Evolutionary conservation across 2,329 filamentous ascomycete genomes (phyloP), one percentile per base, ranked within the genome.

Genomic region (Hawksworthiomyces lignivorus): DNA sequence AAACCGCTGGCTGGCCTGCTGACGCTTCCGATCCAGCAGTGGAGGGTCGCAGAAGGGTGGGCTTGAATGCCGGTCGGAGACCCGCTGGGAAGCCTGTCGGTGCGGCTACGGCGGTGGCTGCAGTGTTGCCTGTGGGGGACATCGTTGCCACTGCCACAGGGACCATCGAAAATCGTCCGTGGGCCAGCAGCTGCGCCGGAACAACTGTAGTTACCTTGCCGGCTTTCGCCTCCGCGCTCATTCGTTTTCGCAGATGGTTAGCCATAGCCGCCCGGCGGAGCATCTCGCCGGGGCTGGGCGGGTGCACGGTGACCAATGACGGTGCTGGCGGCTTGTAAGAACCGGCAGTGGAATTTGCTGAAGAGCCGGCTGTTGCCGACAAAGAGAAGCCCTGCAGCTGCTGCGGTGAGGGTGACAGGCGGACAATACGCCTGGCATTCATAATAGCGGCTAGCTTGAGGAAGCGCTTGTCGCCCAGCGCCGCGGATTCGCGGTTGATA

Each of bases 181-280:
- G 41, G 28, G 36, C 27, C 35, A 42, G 34, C 9, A 48, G 46
- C 30, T 53, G 37, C 2, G 49, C 22, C 4, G 57, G 52, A 12
- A 43, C 48, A 4, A 45, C 44, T 6, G 43, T 43, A 8, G 53
- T 46, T 14, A 47, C 46, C 19, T 50, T 31, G 1, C 44, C 31
- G 35, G 54, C 52, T 8, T 52, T 54, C 1, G 61, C 60, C 15
- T 62, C 60, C n/a, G 59, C 56, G 2, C 62, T 60, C 19, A 76
- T 60, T 4, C 68, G 63, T 44, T 67, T 62, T 15, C 76, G 64
- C 8, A 80, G 64, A 9, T 73, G 61, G 52, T 86, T 86, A 56
- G 84, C 67, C 43, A 83, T 75, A 6, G 80, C 81, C 17, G 75
- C 78, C 37, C 82, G 78, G 19, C 80, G 67, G 12, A 85, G 63